Conservation (phyloP, 2,329 filamentous ascomycete genomes). For the Exophiala xenobiotica region DNA sequence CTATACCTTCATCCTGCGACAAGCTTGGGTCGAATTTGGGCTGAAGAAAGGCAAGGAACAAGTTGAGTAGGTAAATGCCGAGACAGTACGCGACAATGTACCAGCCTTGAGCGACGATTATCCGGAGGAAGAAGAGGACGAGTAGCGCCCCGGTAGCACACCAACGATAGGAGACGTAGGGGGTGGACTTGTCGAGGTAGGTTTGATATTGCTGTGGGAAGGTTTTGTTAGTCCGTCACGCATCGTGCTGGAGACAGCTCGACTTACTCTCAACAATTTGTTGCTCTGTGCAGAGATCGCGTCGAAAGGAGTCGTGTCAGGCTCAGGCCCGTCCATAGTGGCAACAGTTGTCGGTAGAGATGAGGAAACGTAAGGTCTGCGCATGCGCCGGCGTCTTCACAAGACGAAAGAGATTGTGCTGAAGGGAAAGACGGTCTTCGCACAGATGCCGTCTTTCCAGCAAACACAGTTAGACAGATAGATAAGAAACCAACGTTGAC, state of each 20-base stretch:
- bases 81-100: constrained; percentile 98
- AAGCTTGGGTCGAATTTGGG: constrained; percentile 98
- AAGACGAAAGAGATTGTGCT: neutral
- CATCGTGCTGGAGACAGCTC: neutral
- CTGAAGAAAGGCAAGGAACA: constrained; percentile 97
- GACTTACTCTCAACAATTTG: constrained; percentile 43
- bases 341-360: constrained; percentile 18
- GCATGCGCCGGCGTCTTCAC: constrained; percentile 20
- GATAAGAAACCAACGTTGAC: neutral
- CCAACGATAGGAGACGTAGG: constrained; percentile 89
- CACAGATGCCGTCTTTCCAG: neutral
- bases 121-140: constrained; percentile 80
- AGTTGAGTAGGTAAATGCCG: constrained; percentile 97
- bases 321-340: constrained; percentile 80
- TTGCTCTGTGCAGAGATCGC: constrained; percentile 81
- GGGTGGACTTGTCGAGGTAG: constrained; percentile 89
- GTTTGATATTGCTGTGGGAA: constrained; percentile 81
- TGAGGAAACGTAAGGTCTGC: constrained; percentile 22
- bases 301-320: constrained; percentile 87
- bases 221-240: constrained; percentile 8
- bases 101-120: constrained; percentile 93
- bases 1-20: constrained; percentile 92
- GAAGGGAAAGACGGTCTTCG: too few relatives aligned
- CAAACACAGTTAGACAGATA: neutral
- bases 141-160: constrained; percentile 74